Evolutionary conservation across 805 yeast species (phyloP).

Genomic region (Zygosaccharomyces kombuchaensis): DNA sequence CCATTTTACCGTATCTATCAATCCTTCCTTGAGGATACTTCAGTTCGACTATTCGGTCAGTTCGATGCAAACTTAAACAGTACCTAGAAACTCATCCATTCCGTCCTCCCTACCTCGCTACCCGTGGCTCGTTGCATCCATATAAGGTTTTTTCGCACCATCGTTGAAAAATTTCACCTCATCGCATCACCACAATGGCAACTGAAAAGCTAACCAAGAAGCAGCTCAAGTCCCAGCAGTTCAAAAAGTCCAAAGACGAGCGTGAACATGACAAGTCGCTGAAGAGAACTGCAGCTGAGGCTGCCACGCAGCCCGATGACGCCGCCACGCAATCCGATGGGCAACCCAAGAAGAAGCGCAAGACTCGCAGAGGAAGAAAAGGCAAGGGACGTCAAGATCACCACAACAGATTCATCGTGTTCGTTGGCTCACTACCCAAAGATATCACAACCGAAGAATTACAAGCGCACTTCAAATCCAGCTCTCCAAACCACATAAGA

Average conservation of each 20-base stretch:
- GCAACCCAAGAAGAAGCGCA: conserved; percentile 55
- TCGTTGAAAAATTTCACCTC: conserved; percentile 5
- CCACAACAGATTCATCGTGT: conserved; percentile 68
- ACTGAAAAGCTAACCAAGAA: conserved; percentile 35
- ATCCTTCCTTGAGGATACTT: too few species aligned
- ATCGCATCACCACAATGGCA: conserved; percentile 12
- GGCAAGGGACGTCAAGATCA: conserved; percentile 42
- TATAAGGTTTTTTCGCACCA: background rate
- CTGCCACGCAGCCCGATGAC: conserved; percentile 27
- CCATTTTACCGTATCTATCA: too few species aligned
- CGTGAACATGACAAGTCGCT: conserved; percentile 25
- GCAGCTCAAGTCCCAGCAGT: conserved; percentile 35
- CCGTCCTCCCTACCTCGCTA: too few species aligned
- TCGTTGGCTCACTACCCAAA: conserved; percentile 88
- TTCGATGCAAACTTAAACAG: too few species aligned
- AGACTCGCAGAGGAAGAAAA: conserved; percentile 70
- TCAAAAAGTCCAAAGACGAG: conserved; percentile 32
- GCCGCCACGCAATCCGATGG: conserved; percentile 30
- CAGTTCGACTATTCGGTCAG: too few species aligned
- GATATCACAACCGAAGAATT: conserved; percentile 60
- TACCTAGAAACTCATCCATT: too few species aligned
- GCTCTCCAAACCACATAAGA: conserved; percentile 72
- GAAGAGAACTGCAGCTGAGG: conserved; percentile 27
- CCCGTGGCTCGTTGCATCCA: conserved; percentile 5
- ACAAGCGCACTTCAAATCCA: conserved; percentile 63